Conservation (phyloP, 2,329 filamentous ascomycete genomes). For the Capronia coronata region DNA sequence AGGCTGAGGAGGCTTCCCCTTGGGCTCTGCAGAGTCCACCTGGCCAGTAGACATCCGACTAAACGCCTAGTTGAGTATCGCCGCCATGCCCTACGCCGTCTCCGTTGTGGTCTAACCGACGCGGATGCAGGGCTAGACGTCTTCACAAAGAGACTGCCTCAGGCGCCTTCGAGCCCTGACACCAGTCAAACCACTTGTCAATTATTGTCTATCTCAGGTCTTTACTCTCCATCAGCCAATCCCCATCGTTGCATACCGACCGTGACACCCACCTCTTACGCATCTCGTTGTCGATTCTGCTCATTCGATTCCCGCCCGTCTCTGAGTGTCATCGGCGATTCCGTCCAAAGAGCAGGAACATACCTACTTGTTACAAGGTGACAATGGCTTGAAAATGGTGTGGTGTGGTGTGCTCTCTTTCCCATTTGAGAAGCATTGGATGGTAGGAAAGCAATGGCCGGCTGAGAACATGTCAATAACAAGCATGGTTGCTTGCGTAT, state of each 20-base stretch:
- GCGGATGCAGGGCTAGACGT: neutral
- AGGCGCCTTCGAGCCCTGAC: too few species aligned
- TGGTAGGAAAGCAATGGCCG: neutral
- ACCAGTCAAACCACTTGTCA: constrained; percentile 1
- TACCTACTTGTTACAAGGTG: neutral
- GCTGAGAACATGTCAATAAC: too few species aligned
- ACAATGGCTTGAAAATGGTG: neutral
- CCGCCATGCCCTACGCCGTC: neutral
- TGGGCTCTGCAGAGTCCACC: neutral
- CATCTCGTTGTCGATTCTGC: neutral
- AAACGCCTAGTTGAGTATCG: neutral
- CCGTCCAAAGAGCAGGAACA: neutral
- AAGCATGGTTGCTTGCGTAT: too few species aligned
- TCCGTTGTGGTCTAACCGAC: neutral
- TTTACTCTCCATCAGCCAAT: neutral
- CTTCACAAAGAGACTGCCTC: neutral
- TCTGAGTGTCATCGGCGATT: neutral
- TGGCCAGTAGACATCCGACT: too few species aligned
- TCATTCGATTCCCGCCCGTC: too few species aligned
- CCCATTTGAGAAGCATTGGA: neutral
- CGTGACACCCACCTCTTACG: neutral
- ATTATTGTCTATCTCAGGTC: neutral
- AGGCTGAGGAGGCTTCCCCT: neutral
- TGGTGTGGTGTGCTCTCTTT: neutral
- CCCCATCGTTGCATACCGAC: neutral